Base-by-base conservation (phyloP, 495 filamentous ascomycete species). In the Clohesyomyces aquaticus region DNA sequence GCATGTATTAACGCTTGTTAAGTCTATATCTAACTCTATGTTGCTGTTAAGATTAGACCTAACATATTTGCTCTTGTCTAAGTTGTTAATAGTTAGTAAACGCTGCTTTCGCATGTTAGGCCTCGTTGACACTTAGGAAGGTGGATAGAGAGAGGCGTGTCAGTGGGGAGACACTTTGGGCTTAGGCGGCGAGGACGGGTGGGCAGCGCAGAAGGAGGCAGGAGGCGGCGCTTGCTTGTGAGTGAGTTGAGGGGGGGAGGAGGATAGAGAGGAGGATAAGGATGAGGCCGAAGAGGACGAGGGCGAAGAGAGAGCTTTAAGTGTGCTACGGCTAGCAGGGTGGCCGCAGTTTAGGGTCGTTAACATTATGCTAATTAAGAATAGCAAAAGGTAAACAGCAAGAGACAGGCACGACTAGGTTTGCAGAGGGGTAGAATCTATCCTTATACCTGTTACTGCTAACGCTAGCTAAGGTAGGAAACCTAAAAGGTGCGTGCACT, bases 381-480 rank as follows among this genome's bases (percentile, higher is more conserved):
- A 54, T 28, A 54, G 27, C 27, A n/a, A n/a, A n/a, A n/a, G n/a
- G n/a, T n/a, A 35, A 54, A 26, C 26, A 25, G 12, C 19, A 4
- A n/a, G n/a, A 51, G 50, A 14, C 16, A 19, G 21, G 25, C 23
- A 14, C 19, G 19, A 14, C 19, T n/a, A 12, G 23, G 21, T 54
- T 54, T 29, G n/a, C 11, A 54, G 22, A n/a, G 50, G 10, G 10
- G 32, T 26, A 26, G 6, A 19, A 54, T 54, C 26, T 29, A 19
- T 26, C 14, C 25, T 16, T 54, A 14, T 38, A 38, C 6, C 32
- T 38, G 14, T 6, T 14, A 14, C 6, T 14, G 32, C 32, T 14
- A 6, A 32, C 25, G 25, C 50, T 54, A 54, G 50, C 28, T 26
- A 26, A 56, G 54, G 32, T 56, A 56, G 41, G 54, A 43, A 56